Conservation (phyloP, 169 alveolate species). For the Babesia microti region DNA sequence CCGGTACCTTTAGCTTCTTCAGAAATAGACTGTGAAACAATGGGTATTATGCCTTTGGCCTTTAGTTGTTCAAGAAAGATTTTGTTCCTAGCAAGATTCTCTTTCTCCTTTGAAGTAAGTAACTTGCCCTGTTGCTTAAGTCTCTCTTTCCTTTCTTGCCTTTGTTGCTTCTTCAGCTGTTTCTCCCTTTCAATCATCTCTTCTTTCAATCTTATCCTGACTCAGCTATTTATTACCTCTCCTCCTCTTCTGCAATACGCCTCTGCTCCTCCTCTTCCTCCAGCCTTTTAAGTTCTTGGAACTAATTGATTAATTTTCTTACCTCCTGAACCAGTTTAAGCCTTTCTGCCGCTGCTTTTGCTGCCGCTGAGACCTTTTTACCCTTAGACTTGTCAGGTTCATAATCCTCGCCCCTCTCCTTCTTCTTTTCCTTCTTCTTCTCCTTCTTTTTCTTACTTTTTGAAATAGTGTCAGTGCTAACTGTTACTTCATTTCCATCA, state of each 20-base stretch:
- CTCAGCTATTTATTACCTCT: conserved; percentile 6
- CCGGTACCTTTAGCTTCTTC: conserved; percentile 25
- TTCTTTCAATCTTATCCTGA: conserved; percentile 1
- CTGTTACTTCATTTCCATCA: conserved; percentile 17
- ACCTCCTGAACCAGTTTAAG: conserved; percentile 53
- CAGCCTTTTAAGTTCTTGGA: conserved; percentile 30
- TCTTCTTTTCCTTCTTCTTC: conserved; percentile 44
- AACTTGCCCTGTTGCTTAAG: conserved; percentile 69
- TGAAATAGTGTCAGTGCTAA: conserved; percentile 28
- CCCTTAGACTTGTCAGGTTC: conserved; percentile 7
- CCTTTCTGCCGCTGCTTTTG: conserved; percentile 69
- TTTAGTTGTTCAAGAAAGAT: conserved; percentile 56
- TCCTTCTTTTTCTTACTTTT: conserved; percentile 49
- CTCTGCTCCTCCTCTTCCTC: conserved; percentile 71
- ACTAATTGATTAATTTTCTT: conserved; percentile 8
- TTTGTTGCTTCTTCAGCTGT: conserved; percentile 45
- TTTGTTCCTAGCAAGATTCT: conserved; percentile 58
- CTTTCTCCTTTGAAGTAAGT: conserved; percentile 61
- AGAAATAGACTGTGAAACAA: conserved; percentile 1
- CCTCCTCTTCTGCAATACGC: conserved; percentile 62
- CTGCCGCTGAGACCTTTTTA: conserved; percentile 46
- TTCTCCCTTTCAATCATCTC: conserved; percentile 38
- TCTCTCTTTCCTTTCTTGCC: conserved; percentile 66
- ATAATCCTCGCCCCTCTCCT: conserved; percentile 25
- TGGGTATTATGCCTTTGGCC: conserved; percentile 38